A percentile compares a stretch with the other conserved stretches of the same genome.
phyloP scores from a whole-genome alignment of 1,284 basidiomycete species.

The Acaromyces ingoldii region DNA sequence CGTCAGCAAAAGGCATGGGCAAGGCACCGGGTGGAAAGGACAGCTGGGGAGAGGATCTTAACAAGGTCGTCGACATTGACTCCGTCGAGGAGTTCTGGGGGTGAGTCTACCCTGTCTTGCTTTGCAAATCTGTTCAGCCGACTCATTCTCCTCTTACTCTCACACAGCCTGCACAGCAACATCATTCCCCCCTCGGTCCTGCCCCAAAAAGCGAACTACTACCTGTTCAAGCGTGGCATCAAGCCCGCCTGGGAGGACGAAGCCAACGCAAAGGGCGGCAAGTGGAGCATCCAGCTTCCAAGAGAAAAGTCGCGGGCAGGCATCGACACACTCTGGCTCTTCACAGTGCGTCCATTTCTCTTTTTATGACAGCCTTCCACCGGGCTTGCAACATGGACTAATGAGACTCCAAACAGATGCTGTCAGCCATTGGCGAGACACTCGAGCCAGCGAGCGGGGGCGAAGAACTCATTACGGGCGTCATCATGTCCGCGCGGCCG shows the following conservation, averaged over 20 bases:
- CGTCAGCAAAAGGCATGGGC: slow-evolving; percentile 36
- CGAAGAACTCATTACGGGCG: slow-evolving; percentile 56
- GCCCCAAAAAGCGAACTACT: slow-evolving; percentile 95
- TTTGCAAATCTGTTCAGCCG: neutral
- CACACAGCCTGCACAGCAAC: slow-evolving; percentile 81
- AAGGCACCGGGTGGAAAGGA: slow-evolving; percentile 42
- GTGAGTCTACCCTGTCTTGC: slow-evolving; percentile 2
- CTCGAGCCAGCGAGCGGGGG: slow-evolving; percentile 28
- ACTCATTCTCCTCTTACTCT: neutral
- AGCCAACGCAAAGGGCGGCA: slow-evolving; percentile 91
- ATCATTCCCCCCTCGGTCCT: slow-evolving; percentile 92
- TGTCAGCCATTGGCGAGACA: slow-evolving; percentile 49
- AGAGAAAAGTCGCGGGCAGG: slow-evolving; percentile 80
- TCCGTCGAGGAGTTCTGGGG: slow-evolving; percentile 51
- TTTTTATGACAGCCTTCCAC: slow-evolving; percentile 75
- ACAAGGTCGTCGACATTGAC: slow-evolving; percentile 47
- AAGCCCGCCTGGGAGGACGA: slow-evolving; percentile 87
- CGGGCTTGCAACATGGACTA: no score
- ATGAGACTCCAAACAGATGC: slow-evolving; percentile 26
- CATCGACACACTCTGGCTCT: slow-evolving; percentile 96
- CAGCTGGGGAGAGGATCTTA: slow-evolving; percentile 50
- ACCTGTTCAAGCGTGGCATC: slow-evolving; percentile 87
- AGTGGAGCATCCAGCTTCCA: slow-evolving; percentile 97
- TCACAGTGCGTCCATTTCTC: slow-evolving; percentile 58
- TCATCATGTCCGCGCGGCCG: slow-evolving; percentile 87